Evolutionary conservation across 768 basidiomycete genomes (phyloP), one percentile per base, ranked within the genome.

Genomic region (Mycena haematopus): DNA sequence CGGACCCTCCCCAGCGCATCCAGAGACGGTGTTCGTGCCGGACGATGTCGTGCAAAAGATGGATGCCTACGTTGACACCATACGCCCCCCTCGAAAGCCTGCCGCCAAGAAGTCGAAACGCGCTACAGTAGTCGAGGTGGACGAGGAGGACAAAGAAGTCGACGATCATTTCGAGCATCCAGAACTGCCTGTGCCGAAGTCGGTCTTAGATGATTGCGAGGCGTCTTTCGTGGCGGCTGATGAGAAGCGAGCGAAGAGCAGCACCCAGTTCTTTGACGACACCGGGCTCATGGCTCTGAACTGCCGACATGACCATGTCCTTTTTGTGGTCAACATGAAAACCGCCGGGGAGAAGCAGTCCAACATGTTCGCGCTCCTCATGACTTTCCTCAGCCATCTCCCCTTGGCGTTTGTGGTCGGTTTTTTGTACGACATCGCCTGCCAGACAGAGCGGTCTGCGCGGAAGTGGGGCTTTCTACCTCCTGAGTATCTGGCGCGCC

Each of bases 321-420:
- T 79, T 0, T 78, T 72, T 60, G 50, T 79, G 2, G 75, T 70
- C 35, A 79, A 81, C 52, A 77, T 81, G 62, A 69, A 70, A 19
- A 29, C 27, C 14, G 27, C 47, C 3, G 47, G 47, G 15, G 19
- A 49, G 27, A 49, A 49, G 27, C 50, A 79, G 59, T 57, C 36
- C 29, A 6, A 47, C 22, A 33, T 57, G 3, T 31, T 36, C 15
- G 6, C n/a, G 0, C 71, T 79, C 0, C 45, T 79, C 2, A 38
- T 72, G 35, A 52, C 69, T 14, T 52, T 79, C 1, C 74, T 74
- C 53, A 51, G 55, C 2, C 62, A 70, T 8, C 49, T 79, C 2
- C 78, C 77, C 0, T 0, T 31, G 0, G 10, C 54, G 0, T 65
- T 66, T 1, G 69, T 58, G 13, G 65, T 75, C 14, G 50, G 33